These are phyloP conservation scores for Rugonectria rugulosa DNA, from an alignment of 2,329 filamentous ascomycete species.

Conservation along the genomic window DNA sequence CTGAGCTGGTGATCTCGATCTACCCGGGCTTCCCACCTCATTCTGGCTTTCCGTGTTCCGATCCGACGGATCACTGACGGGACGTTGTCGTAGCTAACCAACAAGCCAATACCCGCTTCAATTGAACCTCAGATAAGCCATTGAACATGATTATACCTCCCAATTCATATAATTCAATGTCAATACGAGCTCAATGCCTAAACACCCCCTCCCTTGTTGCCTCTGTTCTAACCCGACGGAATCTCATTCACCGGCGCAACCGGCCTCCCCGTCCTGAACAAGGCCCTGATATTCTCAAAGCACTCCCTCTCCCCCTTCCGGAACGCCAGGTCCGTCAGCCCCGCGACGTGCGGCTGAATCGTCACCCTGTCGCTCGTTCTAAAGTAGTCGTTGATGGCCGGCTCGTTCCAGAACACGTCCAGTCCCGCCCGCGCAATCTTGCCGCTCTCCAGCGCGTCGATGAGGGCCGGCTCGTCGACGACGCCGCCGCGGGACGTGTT, in stretches of 20 bases:
- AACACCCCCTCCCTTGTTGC: no score
- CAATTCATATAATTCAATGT: no score
- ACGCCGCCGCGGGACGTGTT: conserved; percentile 61
- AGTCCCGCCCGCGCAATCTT: conserved; percentile 56
- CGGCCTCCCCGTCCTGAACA: conserved; percentile 49
- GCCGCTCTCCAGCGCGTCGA: conserved; percentile 54
- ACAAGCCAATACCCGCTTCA: no score
- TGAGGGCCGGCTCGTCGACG: conserved; percentile 56
- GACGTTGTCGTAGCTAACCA: no score
- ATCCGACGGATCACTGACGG: no score
- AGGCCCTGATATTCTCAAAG: conserved; percentile 54
- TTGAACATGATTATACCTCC: no score
- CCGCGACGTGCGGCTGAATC: conserved; percentile 54
- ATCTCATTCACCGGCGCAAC: conserved; percentile 47
- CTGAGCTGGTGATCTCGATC: no score
- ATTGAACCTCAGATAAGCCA: no score
- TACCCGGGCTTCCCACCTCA: no score
- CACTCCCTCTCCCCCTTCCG: conserved; percentile 53
- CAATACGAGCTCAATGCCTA: no score
- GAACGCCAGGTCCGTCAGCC: conserved; percentile 52
- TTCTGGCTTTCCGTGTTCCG: no score
- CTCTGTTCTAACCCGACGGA: not conserved
- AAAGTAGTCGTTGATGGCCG: conserved; percentile 51
- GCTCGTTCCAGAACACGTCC: conserved; percentile 57
- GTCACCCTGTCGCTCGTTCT: conserved; percentile 49